phyloP scores from a whole-genome alignment of 2,329 filamentous ascomycete species.

The Dactylella cylindrospora region DNA sequence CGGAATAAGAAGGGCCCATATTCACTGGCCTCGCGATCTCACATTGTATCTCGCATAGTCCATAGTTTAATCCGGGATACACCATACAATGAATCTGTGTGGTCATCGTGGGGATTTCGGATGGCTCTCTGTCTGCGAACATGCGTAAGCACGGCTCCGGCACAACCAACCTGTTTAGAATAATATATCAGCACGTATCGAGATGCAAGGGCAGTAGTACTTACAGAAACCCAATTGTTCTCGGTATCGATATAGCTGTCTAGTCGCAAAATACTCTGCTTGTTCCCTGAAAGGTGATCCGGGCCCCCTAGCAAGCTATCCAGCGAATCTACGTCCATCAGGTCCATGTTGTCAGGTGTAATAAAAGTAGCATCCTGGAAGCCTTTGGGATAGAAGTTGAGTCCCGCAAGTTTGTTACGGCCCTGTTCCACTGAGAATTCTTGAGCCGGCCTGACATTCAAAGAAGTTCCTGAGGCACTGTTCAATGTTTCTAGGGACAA shows the following conservation, averaged over 20 bases:
- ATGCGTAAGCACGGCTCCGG: constrained; percentile 80
- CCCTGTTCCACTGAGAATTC: constrained; percentile 41
- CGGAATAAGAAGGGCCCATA: constrained; percentile 1
- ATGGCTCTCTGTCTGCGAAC: constrained; percentile 68
- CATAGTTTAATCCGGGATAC: constrained; percentile 73
- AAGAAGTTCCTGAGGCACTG: background rate
- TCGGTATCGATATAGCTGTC: constrained; percentile 66
- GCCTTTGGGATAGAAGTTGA: background rate
- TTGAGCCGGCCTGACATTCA: constrained; percentile 37
- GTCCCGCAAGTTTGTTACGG: constrained; percentile 21
- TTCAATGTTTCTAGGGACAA: background rate
- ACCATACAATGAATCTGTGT: constrained; percentile 60
- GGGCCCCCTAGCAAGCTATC: constrained; percentile 4
- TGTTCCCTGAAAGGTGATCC: background rate
- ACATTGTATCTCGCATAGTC: constrained; percentile 65
- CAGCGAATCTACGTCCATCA: constrained; percentile 50
- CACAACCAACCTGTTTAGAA: constrained; percentile 66
- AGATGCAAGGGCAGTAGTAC: constrained; percentile 65
- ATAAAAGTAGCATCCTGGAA: constrained; percentile 7
- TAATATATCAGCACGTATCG: constrained; percentile 53
- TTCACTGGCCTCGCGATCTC: constrained; percentile 44
- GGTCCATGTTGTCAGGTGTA: constrained; percentile 47
- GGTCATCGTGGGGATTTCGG: constrained; percentile 64
- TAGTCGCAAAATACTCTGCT: constrained; percentile 68
- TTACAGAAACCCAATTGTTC: constrained; percentile 60